phyloP scores from a whole-genome alignment of 257 asterid species.

The Solanum paucissectum region DNA sequence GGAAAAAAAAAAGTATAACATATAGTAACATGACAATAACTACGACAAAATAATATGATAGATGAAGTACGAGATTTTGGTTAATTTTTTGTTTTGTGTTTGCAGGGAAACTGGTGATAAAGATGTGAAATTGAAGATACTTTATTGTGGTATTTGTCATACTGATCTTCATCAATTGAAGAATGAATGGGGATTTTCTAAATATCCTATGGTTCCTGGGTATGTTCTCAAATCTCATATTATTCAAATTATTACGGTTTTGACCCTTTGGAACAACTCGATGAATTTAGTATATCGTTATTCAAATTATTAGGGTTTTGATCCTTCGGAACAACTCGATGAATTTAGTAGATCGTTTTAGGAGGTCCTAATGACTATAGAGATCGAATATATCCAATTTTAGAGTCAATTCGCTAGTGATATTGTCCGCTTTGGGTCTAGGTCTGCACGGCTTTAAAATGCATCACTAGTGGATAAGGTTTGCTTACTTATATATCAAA shows the following conservation, averaged over 20 bases:
- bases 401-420: background rate
- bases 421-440: too few species aligned
- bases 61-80: background rate
- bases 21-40: background rate
- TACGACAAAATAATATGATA: background rate
- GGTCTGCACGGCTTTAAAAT: too few species aligned
- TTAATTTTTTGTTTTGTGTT: background rate
- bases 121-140: conserved; percentile 23
- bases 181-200: conserved; percentile 26
- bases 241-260: background rate
- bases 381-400: background rate
- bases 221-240: background rate
- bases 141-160: conserved; percentile 50
- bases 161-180: conserved; percentile 32
- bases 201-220: conserved; percentile 41
- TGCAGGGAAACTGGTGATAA: conserved; percentile 25
- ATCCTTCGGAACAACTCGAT: background rate
- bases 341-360: background rate
- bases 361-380: background rate
- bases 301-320: background rate
- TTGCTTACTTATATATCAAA: too few species aligned
- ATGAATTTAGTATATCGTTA: background rate
- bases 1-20: too few species aligned
- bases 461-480: too few species aligned
- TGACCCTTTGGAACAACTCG: background rate